Evolutionary conservation across 2,329 filamentous ascomycete species (phyloP).

Genomic region (Xylaria sp.): DNA sequence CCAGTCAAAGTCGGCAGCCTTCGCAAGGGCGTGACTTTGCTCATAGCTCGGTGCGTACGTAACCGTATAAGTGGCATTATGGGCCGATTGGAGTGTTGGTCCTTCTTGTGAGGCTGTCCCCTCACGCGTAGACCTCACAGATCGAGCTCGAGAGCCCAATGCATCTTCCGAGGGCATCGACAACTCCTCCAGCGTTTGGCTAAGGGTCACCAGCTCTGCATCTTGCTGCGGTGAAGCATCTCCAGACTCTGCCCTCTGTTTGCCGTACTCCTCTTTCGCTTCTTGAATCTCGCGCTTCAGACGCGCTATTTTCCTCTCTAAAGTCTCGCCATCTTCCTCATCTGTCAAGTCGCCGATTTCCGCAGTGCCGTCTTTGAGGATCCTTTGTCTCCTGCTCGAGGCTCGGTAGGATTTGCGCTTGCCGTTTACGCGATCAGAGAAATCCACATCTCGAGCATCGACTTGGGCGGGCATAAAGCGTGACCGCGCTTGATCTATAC

Average conservation of each 20-base stretch:
- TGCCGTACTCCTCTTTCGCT: constrained; percentile 50
- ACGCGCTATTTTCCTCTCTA: constrained; percentile 74
- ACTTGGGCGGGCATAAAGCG: constrained; percentile 72
- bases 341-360: constrained; percentile 72
- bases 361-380: constrained; percentile 57
- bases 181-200: constrained; percentile 65
- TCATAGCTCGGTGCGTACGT: constrained; percentile 61
- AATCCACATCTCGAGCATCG: constrained; percentile 74
- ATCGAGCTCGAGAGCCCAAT: constrained; percentile 20
- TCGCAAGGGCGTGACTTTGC: constrained; percentile 65
- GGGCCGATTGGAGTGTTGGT: constrained; percentile 17
- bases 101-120: constrained; percentile 21
- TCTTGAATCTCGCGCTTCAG: constrained; percentile 63
- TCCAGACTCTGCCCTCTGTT: constrained; percentile 43
- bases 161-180: constrained; percentile 33
- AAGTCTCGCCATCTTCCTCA: constrained; percentile 61
- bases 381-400: constrained; percentile 60
- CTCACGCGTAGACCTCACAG: constrained; percentile 27
- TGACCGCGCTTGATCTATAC: constrained; percentile 71
- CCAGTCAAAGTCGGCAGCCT: constrained; percentile 82
- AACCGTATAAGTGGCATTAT: constrained; percentile 54
- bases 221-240: constrained; percentile 40
- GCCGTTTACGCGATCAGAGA: constrained; percentile 79
- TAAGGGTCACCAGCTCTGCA: constrained; percentile 63
- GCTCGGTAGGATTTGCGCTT: constrained; percentile 81